phyloP scores from a whole-genome alignment of 495 filamentous ascomycete genomes.

The Neurospora discreta region DNA sequence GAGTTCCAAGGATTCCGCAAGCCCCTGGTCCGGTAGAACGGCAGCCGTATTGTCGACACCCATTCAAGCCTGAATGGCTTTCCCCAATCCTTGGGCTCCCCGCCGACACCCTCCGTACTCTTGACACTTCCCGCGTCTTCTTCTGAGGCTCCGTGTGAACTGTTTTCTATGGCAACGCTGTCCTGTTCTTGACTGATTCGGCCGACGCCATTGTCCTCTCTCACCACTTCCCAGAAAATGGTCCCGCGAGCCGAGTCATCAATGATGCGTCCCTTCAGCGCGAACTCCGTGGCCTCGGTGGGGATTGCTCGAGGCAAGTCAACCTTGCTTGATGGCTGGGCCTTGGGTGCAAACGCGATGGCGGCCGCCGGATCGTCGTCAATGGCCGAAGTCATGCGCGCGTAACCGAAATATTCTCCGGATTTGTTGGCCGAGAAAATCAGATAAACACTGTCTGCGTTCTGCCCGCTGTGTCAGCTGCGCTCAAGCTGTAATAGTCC shows the following conservation, averaged over 20 bases:
- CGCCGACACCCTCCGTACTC: conserved; percentile 25
- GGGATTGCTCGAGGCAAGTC: conserved; percentile 63
- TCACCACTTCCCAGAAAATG: conserved; percentile 91
- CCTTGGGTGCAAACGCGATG: conserved; percentile 51
- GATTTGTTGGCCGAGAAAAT: conserved; percentile 98
- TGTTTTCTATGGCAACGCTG: conserved; percentile 22
- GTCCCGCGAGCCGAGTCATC: conserved; percentile 87
- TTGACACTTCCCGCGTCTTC: conserved; percentile 20
- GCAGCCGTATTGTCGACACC: conserved; percentile 74
- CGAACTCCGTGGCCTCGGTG: conserved; percentile 68
- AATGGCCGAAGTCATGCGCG: conserved; percentile 82
- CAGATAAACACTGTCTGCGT: conserved; percentile 79
- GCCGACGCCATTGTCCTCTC: conserved; percentile 32
- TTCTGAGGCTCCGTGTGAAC: conserved; percentile 10
- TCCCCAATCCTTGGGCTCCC: conserved; percentile 60
- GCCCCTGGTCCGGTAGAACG: conserved; percentile 84
- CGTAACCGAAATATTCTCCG: conserved; percentile 94
- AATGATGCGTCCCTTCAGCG: conserved; percentile 80
- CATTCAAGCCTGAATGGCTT: conserved; percentile 91
- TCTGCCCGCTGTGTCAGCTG: conserved; percentile 31
- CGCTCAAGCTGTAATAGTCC: not conserved
- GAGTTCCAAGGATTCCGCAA: conserved; percentile 95
- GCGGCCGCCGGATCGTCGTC: conserved; percentile 59
- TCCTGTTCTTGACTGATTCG: conserved; percentile 28
- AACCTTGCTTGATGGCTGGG: conserved; percentile 45